A percentile compares a stretch with the other conserved stretches of the same genome.
These are phyloP conservation scores for Verticillium klebahnii DNA, from an alignment of 2,329 filamentous ascomycete genomes.

Conservation along the genomic window DNA sequence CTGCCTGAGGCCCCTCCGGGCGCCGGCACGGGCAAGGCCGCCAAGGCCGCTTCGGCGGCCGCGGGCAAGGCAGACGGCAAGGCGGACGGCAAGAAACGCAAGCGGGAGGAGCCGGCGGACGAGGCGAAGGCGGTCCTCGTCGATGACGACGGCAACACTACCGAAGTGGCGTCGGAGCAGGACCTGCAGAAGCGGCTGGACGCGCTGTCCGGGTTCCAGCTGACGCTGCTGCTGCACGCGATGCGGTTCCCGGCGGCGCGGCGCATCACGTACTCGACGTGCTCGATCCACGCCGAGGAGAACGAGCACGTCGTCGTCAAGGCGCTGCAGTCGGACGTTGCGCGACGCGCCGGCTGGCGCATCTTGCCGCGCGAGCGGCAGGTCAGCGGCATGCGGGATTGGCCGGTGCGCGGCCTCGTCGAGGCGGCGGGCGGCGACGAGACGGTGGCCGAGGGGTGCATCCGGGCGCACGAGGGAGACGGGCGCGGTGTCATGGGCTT, in stretches of 20 bases:
- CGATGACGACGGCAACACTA: conserved; percentile 54
- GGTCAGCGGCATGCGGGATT: conserved; percentile 68
- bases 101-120: conserved; percentile 31
- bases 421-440: conserved; percentile 45
- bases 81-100: conserved; percentile 35
- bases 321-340: conserved; percentile 64
- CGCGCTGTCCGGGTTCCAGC: conserved; percentile 76
- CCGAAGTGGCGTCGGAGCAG: conserved; percentile 45
- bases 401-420: conserved; percentile 62
- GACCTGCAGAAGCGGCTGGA: conserved; percentile 61
- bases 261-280: conserved; percentile 88
- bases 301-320: conserved; percentile 81
- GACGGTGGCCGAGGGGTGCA: conserved; percentile 66
- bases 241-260: conserved; percentile 72
- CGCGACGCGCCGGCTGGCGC: conserved; percentile 67
- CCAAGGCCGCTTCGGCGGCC: conserved; percentile 1
- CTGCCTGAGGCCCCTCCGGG: conserved; percentile 39
- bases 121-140: conserved; percentile 33
- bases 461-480: conserved; percentile 77
- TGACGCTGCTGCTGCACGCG: conserved; percentile 76
- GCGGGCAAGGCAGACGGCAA: neutral
- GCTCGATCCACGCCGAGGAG: conserved; percentile 80
- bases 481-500: conserved; percentile 88
- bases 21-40: conserved; percentile 32
- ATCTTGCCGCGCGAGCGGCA: conserved; percentile 70